These are phyloP conservation scores for Fragaria ananassa DNA, from an alignment of 306 rosid genomes.

Conservation along the genomic window DNA sequence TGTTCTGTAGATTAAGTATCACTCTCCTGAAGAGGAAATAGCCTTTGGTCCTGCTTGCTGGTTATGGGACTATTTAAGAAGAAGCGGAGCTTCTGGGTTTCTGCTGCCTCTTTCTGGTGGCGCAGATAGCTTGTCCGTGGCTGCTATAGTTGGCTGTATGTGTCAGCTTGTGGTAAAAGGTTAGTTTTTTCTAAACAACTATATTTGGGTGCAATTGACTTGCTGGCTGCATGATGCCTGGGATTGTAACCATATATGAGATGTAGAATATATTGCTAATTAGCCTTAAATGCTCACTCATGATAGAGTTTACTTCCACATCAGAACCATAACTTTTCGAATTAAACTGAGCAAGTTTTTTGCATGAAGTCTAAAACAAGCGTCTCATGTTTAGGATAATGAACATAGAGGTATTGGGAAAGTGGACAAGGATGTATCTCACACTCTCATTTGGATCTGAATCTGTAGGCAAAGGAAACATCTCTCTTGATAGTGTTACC, in stretches of 20 bases:
- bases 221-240: not conserved
- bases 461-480: not conserved
- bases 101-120: conserved; percentile 99
- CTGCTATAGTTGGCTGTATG: conserved; percentile 97
- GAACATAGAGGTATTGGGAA: not conserved
- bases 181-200: conserved; percentile 20
- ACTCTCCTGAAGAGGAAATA: conserved; percentile 93
- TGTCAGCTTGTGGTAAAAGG: conserved; percentile 96
- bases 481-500: not conserved
- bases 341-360: not conserved
- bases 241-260: conserved; percentile 10
- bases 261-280: conserved; percentile 4
- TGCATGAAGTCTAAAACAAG: not conserved
- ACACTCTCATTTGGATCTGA: not conserved
- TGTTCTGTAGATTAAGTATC: conserved; percentile 67
- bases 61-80: conserved; percentile 97
- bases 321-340: not conserved
- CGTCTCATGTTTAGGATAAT: not conserved
- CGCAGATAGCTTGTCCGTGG: conserved; percentile 96
- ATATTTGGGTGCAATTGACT: not conserved
- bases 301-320: not conserved
- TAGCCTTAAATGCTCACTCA: not conserved
- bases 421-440: not conserved
- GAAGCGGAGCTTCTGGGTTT: conserved; percentile 99
- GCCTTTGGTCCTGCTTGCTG: conserved; percentile 97